Conservation (phyloP, 495 filamentous ascomycete species). For the Lasiosphaeria hispida region DNA sequence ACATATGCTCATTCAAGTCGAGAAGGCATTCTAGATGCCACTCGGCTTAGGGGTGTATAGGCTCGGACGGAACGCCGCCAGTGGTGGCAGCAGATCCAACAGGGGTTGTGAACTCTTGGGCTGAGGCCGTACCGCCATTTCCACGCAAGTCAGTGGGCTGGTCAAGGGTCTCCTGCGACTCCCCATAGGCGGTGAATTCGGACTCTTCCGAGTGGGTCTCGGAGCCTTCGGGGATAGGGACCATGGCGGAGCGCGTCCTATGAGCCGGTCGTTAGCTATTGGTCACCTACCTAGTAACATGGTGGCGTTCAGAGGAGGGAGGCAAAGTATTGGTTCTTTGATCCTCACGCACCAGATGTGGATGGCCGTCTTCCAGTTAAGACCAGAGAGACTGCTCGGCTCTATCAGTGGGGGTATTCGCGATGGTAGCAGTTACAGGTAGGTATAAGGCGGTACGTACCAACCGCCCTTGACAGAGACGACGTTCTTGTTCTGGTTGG, state of each 20-base stretch:
- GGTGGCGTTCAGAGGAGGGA: background rate
- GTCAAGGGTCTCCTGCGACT: slow-evolving; percentile 38
- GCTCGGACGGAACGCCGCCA: background rate
- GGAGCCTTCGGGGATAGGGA: slow-evolving; percentile 59
- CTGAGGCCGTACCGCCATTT: slow-evolving; percentile 11
- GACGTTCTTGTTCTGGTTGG: slow-evolving; percentile 44
- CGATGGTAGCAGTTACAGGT: too few relatives aligned
- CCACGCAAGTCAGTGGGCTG: slow-evolving; percentile 36
- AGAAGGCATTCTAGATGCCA: too few relatives aligned
- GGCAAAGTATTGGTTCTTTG: too few relatives aligned
- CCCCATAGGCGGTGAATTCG: slow-evolving; percentile 35
- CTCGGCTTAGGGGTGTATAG: too few relatives aligned
- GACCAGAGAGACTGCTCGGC: slow-evolving; percentile 40
- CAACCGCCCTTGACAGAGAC: slow-evolving; percentile 63
- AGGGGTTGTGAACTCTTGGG: background rate
- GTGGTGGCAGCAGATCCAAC: background rate
- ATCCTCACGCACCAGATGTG: slow-evolving; percentile 64
- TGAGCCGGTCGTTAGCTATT: too few relatives aligned
- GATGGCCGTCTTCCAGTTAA: slow-evolving; percentile 54
- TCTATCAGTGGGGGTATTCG: too few relatives aligned
- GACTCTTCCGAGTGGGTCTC: slow-evolving; percentile 48
- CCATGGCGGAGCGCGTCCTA: slow-evolving; percentile 56
- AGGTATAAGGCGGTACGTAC: too few relatives aligned
- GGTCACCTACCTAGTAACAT: background rate
- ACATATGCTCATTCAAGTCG: too few relatives aligned